These are phyloP conservation scores for Nemania bipapillata DNA, from an alignment of 2,329 filamentous ascomycete species.

Conservation along the genomic window DNA sequence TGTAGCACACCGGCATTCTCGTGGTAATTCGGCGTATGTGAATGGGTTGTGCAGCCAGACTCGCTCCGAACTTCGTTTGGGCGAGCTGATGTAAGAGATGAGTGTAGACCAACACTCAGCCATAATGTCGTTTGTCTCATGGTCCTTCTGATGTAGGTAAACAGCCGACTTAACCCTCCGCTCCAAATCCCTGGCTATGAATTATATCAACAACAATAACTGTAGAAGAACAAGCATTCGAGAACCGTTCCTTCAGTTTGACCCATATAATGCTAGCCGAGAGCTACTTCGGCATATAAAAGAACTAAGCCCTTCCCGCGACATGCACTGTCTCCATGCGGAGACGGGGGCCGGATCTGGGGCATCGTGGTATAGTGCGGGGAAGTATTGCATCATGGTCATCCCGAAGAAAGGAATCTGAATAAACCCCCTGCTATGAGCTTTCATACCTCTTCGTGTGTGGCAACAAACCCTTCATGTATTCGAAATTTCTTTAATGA, in stretches of 20 bases:
- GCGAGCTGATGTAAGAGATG: constrained; percentile 3
- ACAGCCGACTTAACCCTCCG: background rate
- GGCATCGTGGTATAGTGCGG: constrained; percentile 15
- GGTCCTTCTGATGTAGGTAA: background rate
- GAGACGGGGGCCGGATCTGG: constrained; percentile 26
- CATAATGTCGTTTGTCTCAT: constrained; percentile 28
- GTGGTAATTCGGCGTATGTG: constrained; percentile 43
- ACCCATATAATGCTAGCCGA: background rate
- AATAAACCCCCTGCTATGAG: constrained; percentile 6
- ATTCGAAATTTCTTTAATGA: background rate
- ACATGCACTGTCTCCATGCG: background rate
- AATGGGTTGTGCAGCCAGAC: background rate
- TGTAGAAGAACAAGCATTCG: background rate
- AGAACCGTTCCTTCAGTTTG: background rate
- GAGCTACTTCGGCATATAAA: background rate
- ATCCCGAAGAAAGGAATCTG: background rate
- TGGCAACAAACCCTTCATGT: background rate
- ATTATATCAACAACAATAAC: background rate
- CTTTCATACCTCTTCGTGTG: constrained; percentile 12
- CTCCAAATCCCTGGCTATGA: too few species aligned
- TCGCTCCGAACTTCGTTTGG: constrained; percentile 1
- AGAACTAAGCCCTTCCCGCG: constrained; percentile 8
- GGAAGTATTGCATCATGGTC: constrained; percentile 18
- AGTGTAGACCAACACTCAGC: constrained; percentile 24
- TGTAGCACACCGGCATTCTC: constrained; percentile 47